A percentile compares a stretch with the other conserved stretches of the same genome.
Conservation (phyloP, 2,329 filamentous ascomycete genomes). For the Arthroderma sp. region DNA sequence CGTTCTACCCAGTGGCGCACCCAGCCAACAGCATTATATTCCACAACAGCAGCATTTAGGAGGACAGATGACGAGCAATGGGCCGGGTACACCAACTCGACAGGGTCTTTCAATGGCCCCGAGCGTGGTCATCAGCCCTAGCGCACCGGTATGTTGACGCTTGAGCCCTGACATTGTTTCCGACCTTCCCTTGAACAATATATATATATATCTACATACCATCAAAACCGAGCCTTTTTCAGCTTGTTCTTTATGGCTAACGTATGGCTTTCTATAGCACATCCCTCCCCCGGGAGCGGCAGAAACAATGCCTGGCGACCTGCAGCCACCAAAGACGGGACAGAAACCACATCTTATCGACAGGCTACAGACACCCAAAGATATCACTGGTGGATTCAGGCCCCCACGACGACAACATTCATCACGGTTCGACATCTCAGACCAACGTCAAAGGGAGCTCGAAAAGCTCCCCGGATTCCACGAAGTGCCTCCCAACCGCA, state of each 20-base stretch:
- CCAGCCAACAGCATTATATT: slow-evolving; percentile 29
- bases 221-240: too few relatives aligned
- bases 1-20: slow-evolving; percentile 21
- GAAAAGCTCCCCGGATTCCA: slow-evolving; percentile 97
- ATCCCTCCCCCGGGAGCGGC: slow-evolving; percentile 82
- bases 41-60: slow-evolving; percentile 24
- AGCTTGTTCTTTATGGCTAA: neutral
- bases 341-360: slow-evolving; percentile 83
- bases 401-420: slow-evolving; percentile 96
- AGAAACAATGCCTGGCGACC: slow-evolving; percentile 95
- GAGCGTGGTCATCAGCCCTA: slow-evolving; percentile 89
- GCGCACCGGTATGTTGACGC: slow-evolving; percentile 62
- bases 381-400: slow-evolving; percentile 86
- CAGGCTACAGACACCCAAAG: slow-evolving; percentile 83
- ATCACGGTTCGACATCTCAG: slow-evolving; percentile 93
- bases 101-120: slow-evolving; percentile 54
- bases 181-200: neutral
- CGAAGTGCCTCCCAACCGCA: slow-evolving; percentile 85
- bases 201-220: neutral
- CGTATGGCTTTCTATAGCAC: slow-evolving; percentile 47
- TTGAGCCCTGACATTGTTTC: neutral
- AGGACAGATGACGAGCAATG: slow-evolving; percentile 35
- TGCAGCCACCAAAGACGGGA: slow-evolving; percentile 83
- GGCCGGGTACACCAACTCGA: slow-evolving; percentile 50
- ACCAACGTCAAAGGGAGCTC: slow-evolving; percentile 74